Conservation (phyloP, 1,284 basidiomycete species). For the Irpex rosettiformis region DNA sequence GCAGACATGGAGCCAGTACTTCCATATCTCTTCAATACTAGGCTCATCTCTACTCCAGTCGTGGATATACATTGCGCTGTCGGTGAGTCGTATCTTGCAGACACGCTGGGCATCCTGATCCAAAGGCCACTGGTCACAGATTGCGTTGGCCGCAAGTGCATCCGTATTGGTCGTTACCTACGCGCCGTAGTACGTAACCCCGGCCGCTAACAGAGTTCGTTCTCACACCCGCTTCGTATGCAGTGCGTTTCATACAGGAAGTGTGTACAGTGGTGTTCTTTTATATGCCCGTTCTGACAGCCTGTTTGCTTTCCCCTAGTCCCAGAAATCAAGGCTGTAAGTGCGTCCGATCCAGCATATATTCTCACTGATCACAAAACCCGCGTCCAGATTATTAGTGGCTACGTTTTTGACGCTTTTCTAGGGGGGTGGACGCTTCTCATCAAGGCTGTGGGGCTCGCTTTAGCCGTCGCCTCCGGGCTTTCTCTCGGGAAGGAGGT, state of each 20-base stretch:
- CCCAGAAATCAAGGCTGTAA: slow-evolving; percentile 74
- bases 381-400: slow-evolving; percentile 56
- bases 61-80: slow-evolving; percentile 57
- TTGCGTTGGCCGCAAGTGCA: slow-evolving; percentile 61
- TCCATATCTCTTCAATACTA: slow-evolving; percentile 51
- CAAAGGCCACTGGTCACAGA: slow-evolving; percentile 32
- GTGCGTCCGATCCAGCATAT: slow-evolving; percentile 21
- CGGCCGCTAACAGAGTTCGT: not conserved
- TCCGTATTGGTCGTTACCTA: slow-evolving; percentile 62
- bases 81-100: slow-evolving; percentile 39
- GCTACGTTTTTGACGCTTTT: slow-evolving; percentile 70
- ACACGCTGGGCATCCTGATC: not conserved
- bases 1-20: slow-evolving; percentile 64
- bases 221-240: not conserved
- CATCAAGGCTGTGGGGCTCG: slow-evolving; percentile 75
- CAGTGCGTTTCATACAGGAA: slow-evolving; percentile 77
- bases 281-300: not conserved
- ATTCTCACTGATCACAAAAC: not conserved
- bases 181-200: slow-evolving; percentile 58
- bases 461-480: slow-evolving; percentile 75
- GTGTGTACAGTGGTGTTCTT: slow-evolving; percentile 33
- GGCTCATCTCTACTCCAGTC: slow-evolving; percentile 60
- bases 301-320: slow-evolving; percentile 35
- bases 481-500: slow-evolving; percentile 75
- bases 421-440: slow-evolving; percentile 71